phyloP scores from a whole-genome alignment of 2,329 filamentous ascomycete genomes.

The Anthostomella pinea region DNA sequence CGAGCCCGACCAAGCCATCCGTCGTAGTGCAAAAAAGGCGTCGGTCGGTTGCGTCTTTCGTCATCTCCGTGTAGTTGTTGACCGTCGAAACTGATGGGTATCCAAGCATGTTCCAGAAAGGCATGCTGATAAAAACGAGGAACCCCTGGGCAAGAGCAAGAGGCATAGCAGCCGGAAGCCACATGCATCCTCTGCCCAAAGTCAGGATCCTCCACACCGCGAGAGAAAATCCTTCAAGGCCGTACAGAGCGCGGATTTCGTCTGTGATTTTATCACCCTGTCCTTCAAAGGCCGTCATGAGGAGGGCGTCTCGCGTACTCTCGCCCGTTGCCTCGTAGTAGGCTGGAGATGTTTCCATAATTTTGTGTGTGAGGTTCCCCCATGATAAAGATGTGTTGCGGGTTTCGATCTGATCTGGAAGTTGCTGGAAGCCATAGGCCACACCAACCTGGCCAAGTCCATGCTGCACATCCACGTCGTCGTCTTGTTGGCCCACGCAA shows the following conservation, averaged over 20 bases:
- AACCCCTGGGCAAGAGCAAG: constrained; percentile 1
- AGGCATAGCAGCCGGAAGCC: constrained; percentile 8
- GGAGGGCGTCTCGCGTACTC: constrained; percentile 6
- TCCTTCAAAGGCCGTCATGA: constrained; percentile 7
- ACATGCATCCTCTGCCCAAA: constrained; percentile 7
- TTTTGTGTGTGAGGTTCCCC: constrained; percentile 4
- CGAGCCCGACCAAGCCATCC: constrained; percentile 9
- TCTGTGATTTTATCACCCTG: constrained; percentile 6
- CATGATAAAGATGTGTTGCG: constrained; percentile 7
- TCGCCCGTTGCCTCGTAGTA: constrained; percentile 10
- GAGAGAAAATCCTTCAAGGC: constrained; percentile 2
- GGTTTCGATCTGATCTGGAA: constrained; percentile 6
- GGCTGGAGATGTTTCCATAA: constrained; percentile 3
- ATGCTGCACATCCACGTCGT: constrained; percentile 8
- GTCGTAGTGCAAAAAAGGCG: constrained; percentile 7
- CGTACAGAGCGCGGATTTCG: constrained; percentile 6
- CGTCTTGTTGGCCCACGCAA: constrained; percentile 3
- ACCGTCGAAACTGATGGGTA: constrained; percentile 5
- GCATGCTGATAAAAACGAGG: constrained; percentile 4
- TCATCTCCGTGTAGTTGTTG: constrained; percentile 4
- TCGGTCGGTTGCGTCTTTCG: constrained; percentile 6
- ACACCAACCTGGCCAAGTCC: constrained; percentile 4
- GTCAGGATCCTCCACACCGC: constrained; percentile 7
- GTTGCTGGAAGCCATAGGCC: constrained; percentile 2
- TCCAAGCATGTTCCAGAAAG: constrained; percentile 3